These are phyloP conservation scores for Colletotrichum sp. DNA, from an alignment of 2,329 filamentous ascomycete species.

Conservation along the genomic window DNA sequence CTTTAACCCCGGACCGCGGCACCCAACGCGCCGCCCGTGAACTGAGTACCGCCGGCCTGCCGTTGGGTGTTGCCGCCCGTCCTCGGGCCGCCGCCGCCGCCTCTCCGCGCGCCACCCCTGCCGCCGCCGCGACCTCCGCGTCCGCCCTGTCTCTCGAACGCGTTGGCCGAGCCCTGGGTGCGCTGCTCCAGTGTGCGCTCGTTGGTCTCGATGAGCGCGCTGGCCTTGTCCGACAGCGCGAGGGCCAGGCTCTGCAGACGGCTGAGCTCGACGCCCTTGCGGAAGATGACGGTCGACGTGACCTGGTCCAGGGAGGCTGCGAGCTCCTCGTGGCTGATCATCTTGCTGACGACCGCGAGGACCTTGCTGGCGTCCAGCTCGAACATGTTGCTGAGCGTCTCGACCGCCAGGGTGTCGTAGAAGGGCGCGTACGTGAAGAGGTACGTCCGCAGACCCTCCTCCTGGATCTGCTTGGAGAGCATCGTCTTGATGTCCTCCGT, in stretches of 20 bases:
- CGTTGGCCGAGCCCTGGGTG: conserved; percentile 93
- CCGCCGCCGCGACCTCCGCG: conserved; percentile 71
- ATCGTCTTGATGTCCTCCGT: conserved; percentile 93
- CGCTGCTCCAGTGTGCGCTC: conserved; percentile 97
- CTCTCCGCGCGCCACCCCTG: conserved; percentile 66
- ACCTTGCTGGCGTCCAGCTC: conserved; percentile 92
- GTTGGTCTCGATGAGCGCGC: conserved; percentile 93
- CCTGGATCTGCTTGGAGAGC: conserved; percentile 97
- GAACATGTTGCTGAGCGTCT: conserved; percentile 91
- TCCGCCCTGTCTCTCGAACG: conserved; percentile 91
- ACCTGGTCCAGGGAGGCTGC: conserved; percentile 97
- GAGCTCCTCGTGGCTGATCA: conserved; percentile 99
- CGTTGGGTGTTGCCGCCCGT: conserved; percentile 64
- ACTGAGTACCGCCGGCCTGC: conserved; percentile 77
- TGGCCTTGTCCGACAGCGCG: conserved; percentile 94
- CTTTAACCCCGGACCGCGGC: conserved; percentile 66
- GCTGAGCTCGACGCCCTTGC: conserved; percentile 98
- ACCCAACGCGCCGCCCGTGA: conserved; percentile 81
- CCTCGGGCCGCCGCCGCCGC: conserved; percentile 67
- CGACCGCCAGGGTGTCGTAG: conserved; percentile 93
- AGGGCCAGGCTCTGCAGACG: conserved; percentile 94
- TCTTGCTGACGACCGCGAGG: conserved; percentile 94
- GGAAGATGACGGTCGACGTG: conserved; percentile 96
- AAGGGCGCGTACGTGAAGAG: conserved; percentile 99
- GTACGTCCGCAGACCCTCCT: conserved; percentile 96